Conservation (phyloP, 805 yeast genomes). For the Barnettozyma botsteinii region DNA sequence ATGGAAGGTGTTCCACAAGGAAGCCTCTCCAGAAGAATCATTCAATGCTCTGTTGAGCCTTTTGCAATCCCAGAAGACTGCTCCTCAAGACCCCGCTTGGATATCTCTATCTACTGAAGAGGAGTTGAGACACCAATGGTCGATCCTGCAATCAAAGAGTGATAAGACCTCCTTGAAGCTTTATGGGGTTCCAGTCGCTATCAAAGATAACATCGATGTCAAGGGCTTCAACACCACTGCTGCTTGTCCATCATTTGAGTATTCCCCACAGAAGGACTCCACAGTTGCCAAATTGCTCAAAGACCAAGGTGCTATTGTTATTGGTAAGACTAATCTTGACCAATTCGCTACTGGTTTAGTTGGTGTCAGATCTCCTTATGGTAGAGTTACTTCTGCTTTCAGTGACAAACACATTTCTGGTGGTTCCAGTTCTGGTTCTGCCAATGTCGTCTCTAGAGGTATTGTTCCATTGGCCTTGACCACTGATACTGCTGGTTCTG, state of each 20-base stretch:
- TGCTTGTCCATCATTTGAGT: conserved; percentile 84
- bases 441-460: conserved; percentile 85
- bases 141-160: conserved; percentile 56
- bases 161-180: conserved; percentile 54
- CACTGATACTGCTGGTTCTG: conserved; percentile 98
- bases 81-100: conserved; percentile 82
- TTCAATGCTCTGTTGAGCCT: conserved; percentile 41
- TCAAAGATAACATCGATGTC: conserved; percentile 92
- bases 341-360: conserved; percentile 98
- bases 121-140: conserved; percentile 73
- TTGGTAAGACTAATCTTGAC: conserved; percentile 93
- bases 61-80: conserved; percentile 39
- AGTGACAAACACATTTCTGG: conserved; percentile 78
- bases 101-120: conserved; percentile 65
- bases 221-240: conserved; percentile 83
- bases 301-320: conserved; percentile 85
- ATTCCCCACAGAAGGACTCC: conserved; percentile 66
- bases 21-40: conserved; percentile 57
- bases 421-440: conserved; percentile 96
- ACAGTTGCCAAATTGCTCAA: conserved; percentile 68
- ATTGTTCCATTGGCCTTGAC: conserved; percentile 85
- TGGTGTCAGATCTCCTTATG: conserved; percentile 94
- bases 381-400: conserved; percentile 79
- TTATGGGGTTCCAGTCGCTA: conserved; percentile 93
- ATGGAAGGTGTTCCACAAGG: conserved; percentile 68